Evolutionary conservation across 2,329 filamentous ascomycete species (phyloP), one percentile per base, ranked within the genome.

Genomic region (Trichoderma brevicompactum): DNA sequence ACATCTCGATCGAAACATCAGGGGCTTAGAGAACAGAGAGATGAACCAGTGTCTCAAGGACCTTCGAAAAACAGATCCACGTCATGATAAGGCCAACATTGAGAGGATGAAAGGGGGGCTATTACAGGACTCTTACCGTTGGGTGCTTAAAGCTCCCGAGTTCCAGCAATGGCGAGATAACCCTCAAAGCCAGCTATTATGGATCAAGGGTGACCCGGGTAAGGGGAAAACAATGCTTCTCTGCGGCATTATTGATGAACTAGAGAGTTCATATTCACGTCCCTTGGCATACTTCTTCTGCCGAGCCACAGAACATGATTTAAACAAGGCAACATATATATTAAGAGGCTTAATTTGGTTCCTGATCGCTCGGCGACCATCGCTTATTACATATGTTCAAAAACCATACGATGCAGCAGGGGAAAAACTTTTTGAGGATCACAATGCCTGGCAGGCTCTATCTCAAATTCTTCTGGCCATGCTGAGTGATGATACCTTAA

Each of bases 151-250:
- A 28, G 23, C 28, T 15, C 2, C 7, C 13, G 40, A 19, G 23
- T 43, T 28, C 53, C 17, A 32, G 15, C 38, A 55, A 48, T 70
- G 50, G 38, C 41, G 38, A 3, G 46, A 69, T 6, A 62, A 72
- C 23, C 2, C 49, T 7, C 5, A 32, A 0, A 2, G 70, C 0
- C 66, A 34, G 36, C 66, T 43, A 3, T 61, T 79, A 13, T 79
- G 78, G 79, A 71, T 79, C 43, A 76, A 69, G 23, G 78, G 77
- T 0, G 75, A 75, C 46, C 74, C 79, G 1, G 79, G 79, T 6
- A 81, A 78, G 41, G 79, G 79, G 23, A 81, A 81, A 70, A 81
- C 79, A 0, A 81, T 81, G 77, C 68, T 81, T 4, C 65, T 81
- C 0, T 76, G 73, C n/a, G 76, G 77, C 13, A 75, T 80, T 34